These are phyloP conservation scores for Pichia phayaonensis DNA, from an alignment of 805 yeast genomes.

Conservation along the genomic window DNA sequence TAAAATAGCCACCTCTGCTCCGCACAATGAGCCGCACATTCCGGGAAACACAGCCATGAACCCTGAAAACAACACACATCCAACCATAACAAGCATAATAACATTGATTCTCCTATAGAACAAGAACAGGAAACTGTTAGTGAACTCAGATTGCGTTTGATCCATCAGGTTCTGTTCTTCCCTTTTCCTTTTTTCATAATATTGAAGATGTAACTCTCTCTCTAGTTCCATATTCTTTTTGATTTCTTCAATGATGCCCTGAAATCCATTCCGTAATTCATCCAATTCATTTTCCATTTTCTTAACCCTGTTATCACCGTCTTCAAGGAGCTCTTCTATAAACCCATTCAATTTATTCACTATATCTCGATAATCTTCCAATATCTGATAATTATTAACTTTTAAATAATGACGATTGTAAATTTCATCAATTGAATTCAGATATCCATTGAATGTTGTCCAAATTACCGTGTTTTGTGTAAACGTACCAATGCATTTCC, in stretches of 20 bases:
- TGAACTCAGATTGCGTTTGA: too few species aligned
- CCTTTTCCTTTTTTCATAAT: background rate
- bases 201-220: background rate
- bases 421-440: slow-evolving; percentile 9
- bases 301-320: background rate
- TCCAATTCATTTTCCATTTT: background rate
- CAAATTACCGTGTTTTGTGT: slow-evolving; percentile 9
- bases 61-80: background rate
- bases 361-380: slow-evolving; percentile 5
- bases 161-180: background rate
- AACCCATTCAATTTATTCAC: background rate
- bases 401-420: slow-evolving; percentile 5
- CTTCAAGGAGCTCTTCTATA: background rate
- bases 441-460: slow-evolving; percentile 20
- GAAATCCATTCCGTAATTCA: background rate
- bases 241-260: background rate
- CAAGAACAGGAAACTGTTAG: too few species aligned
- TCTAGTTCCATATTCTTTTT: background rate
- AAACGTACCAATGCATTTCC: slow-evolving; percentile 10
- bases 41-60: background rate
- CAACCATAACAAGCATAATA: background rate
- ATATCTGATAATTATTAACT: background rate
- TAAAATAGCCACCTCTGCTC: background rate
- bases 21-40: background rate
- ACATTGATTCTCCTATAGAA: background rate